These are phyloP conservation scores for Conticribra weissflogii DNA, from an alignment of 108 stramenopile genomes.

Conservation along the genomic window DNA sequence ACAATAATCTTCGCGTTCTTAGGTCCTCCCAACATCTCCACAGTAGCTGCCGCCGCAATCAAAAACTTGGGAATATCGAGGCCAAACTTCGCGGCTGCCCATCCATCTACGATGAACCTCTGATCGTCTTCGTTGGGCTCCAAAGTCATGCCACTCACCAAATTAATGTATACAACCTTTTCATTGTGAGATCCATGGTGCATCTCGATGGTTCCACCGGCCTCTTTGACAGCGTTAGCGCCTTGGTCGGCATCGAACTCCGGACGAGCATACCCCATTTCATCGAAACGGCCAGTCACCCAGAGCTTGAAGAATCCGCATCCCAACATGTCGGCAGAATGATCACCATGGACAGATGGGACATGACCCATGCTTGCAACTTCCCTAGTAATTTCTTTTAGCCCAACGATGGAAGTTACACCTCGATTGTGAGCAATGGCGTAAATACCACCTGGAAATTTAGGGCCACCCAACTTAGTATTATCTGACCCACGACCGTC, in stretches of 20 bases:
- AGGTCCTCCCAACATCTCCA: conserved; percentile 36
- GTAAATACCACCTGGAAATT: conserved; percentile 30
- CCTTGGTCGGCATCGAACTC: conserved; percentile 39
- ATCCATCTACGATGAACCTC: conserved; percentile 32
- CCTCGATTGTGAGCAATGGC: too few relatives aligned
- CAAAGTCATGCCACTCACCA: conserved; percentile 23
- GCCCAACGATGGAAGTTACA: conserved; percentile 10
- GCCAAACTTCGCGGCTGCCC: conserved; percentile 25
- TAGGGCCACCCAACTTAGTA: conserved; percentile 12
- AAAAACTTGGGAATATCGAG: too few relatives aligned
- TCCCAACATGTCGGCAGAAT: too few relatives aligned
- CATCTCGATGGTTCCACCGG: conserved; percentile 30
- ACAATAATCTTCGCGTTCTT: conserved; percentile 35
- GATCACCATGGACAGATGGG: conserved; percentile 34
- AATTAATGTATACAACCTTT: conserved; percentile 33
- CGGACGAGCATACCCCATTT: conserved; percentile 32
- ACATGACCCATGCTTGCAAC: conserved; percentile 9
- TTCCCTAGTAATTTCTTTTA: conserved; percentile 22
- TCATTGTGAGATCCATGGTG: conserved; percentile 26
- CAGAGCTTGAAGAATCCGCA: conserved; percentile 42
- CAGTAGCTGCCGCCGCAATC: conserved; percentile 36
- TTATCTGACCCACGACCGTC: conserved; percentile 36
- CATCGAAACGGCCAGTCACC: conserved; percentile 28
- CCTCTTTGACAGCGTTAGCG: conserved; percentile 24
- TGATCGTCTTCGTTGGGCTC: conserved; percentile 33